These are phyloP conservation scores for Ogataea angusta DNA, from an alignment of 805 yeast genomes.

Conservation along the genomic window DNA sequence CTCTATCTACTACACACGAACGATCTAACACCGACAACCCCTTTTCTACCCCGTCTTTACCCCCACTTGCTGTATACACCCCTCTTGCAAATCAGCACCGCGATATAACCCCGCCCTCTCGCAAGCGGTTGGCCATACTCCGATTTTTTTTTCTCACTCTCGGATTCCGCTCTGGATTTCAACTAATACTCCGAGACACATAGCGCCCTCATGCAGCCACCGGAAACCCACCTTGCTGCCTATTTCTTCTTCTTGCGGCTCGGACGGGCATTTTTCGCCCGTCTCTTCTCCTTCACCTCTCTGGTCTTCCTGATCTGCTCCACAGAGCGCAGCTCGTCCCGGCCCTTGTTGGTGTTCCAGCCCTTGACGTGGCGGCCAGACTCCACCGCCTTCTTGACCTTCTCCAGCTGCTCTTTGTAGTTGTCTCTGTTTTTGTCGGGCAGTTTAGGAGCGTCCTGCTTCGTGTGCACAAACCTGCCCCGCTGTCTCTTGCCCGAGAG, in stretches of 20 bases:
- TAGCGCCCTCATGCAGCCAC: background rate
- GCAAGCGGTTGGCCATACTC: background rate
- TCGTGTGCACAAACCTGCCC: constrained; percentile 68
- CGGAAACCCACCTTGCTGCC: background rate
- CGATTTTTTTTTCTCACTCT: background rate
- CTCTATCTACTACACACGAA: background rate
- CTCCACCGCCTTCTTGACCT: constrained; percentile 75
- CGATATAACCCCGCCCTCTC: background rate
- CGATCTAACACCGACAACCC: background rate
- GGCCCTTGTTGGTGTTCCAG: constrained; percentile 44
- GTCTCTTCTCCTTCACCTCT: constrained; percentile 61
- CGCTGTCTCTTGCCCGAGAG: constrained; percentile 35
- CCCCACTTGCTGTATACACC: constrained; percentile 5
- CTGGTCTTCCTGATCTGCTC: constrained; percentile 81
- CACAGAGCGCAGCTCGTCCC: constrained; percentile 50
- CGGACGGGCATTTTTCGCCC: constrained; percentile 86
- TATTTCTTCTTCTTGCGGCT: constrained; percentile 37
- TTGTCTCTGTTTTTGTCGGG: constrained; percentile 94
- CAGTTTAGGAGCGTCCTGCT: constrained; percentile 72
- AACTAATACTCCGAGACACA: background rate
- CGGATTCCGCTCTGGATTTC: constrained; percentile 1
- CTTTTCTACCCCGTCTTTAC: constrained; percentile 9
- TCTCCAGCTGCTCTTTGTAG: constrained; percentile 74
- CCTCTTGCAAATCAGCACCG: background rate
- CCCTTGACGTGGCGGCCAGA: constrained; percentile 74